Base-by-base conservation (phyloP, 2,329 filamentous ascomycete species). In the Periconia macrospinosa region DNA sequence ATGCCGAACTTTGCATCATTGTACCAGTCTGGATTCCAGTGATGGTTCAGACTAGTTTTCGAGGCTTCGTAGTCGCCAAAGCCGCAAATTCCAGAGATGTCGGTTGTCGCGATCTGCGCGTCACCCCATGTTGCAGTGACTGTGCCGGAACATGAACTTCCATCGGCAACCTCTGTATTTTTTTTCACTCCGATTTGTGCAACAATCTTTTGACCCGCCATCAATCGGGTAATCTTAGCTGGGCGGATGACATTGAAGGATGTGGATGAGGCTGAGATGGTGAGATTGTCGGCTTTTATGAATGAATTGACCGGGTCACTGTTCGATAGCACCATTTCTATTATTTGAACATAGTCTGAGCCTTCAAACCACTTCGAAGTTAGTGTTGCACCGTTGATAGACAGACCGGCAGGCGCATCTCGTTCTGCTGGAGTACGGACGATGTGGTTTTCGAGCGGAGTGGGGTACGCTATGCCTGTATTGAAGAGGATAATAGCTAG, bases 1-100 rank as follows among this genome's bases (percentile, higher is more conserved):
- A 86, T 85, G 0, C 83, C 83, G 55, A 76, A 86, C 53, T 86
- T 86, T 18, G 75, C 79, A 41, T 78, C 74, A 51, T 81, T 75
- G 57, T 78, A 86, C 83, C 83, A 85, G 5, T 76, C 49, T 1
- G 58, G 58, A 23, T 55, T 53, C 13, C 58, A 53, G 43, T 60
- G 57, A 2, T 45, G 35, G 27, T 57, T 57, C 3, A 61, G 51
- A 2, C 50, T 51, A 10, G 58, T 52, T 42, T 57, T 56, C 1
- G 52, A 56, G 11, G 58, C 27, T 15, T 54, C 49, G 17, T 56
- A 62, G 9, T 54, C 46, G 23, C 47, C 54, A 18, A 61, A 45
- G 6, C 57, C 58, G 30, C 53, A 60, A 5, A 47, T 55, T 11
- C 52, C 56, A 14, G 59, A 53, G 42, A 61, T 54, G 6, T 52